Conservation (phyloP, 192 early-diverging fungal species). For the Podila epigama region DNA sequence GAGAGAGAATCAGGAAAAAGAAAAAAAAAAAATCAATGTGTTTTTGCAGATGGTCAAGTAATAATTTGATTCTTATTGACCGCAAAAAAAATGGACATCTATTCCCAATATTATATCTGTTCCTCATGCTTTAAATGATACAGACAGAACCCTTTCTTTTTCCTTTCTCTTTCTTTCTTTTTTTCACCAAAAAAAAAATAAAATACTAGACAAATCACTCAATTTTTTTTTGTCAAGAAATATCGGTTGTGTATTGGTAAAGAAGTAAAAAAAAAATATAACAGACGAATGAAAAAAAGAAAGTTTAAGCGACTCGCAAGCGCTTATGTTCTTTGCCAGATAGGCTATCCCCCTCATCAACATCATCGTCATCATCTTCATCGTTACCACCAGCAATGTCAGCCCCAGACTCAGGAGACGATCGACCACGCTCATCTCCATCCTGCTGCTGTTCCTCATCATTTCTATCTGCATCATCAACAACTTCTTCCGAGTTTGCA, state of each 20-base stretch:
- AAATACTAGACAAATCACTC: not conserved
- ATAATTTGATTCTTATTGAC: not conserved
- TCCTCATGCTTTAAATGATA: slow-evolving; percentile 8
- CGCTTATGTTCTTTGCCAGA: slow-evolving; percentile 24
- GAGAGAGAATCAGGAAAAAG: not conserved
- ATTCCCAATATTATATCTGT: too few species aligned
- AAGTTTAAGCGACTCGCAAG: slow-evolving; percentile 19
- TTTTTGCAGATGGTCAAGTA: too few species aligned
- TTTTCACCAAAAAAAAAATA: not conserved
- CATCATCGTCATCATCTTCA: too few species aligned
- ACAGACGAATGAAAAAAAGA: not conserved
- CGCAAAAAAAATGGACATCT: not conserved
- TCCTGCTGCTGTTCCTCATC: not conserved
- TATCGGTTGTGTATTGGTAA: not conserved
- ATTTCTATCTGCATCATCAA: not conserved
- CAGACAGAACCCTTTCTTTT: not conserved
- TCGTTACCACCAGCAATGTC: too few species aligned
- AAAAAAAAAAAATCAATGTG: not conserved
- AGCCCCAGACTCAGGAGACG: slow-evolving; percentile 5
- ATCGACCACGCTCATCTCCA: not conserved
- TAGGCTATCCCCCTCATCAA: too few species aligned
- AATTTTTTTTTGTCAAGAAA: not conserved
- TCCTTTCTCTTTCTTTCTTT: not conserved
- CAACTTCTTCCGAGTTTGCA: slow-evolving; percentile 1
- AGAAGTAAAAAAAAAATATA: not conserved